Evolutionary conservation across 805 yeast species (phyloP).

Genomic region (Aciculoconidium aculeatum): DNA sequence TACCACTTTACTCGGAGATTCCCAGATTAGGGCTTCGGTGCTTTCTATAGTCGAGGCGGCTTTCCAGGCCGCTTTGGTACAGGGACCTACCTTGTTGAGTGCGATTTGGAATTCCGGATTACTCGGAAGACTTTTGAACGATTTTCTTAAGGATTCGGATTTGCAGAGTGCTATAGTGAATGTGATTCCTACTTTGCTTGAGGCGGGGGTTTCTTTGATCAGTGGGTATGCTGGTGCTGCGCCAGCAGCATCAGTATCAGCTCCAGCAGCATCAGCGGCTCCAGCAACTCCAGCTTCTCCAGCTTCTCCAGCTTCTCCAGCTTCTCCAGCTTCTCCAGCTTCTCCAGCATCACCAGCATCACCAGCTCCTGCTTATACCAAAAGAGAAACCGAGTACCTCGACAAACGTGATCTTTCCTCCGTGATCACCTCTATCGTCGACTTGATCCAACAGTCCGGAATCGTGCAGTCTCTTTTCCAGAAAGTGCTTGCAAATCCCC

Average conservation of each 20-base stretch:
- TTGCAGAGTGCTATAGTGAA: constrained; percentile 29
- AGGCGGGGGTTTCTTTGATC: constrained; percentile 26
- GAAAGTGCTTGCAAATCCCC: constrained; percentile 34
- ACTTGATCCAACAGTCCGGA: constrained; percentile 30
- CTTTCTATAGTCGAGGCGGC: constrained; percentile 24
- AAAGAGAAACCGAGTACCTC: constrained; percentile 28
- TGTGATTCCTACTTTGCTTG: constrained; percentile 29
- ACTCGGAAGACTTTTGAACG: constrained; percentile 25
- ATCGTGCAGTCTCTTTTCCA: constrained; percentile 23
- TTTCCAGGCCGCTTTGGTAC: constrained; percentile 26
- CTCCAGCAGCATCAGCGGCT: constrained; percentile 12
- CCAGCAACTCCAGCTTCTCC: constrained; percentile 10
- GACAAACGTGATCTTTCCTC: constrained; percentile 31
- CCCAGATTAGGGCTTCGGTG: constrained; percentile 23
- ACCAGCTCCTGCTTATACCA: too few relatives aligned
- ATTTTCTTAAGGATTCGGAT: constrained; percentile 24
- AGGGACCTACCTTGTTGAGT: constrained; percentile 36
- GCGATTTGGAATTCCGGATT: constrained; percentile 40
- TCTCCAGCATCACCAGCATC: too few relatives aligned
- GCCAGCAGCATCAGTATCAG: constrained; percentile 11
- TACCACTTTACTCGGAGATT: constrained; percentile 27
- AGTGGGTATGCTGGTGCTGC: constrained; percentile 6
- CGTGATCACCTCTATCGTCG: constrained; percentile 22
- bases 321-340: too few relatives aligned
- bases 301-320: too few relatives aligned